Percentiles rank a stretch among this genome's conserved stretches.
phyloP scores from a whole-genome alignment of 306 rosid species.

The Senna siamea region DNA sequence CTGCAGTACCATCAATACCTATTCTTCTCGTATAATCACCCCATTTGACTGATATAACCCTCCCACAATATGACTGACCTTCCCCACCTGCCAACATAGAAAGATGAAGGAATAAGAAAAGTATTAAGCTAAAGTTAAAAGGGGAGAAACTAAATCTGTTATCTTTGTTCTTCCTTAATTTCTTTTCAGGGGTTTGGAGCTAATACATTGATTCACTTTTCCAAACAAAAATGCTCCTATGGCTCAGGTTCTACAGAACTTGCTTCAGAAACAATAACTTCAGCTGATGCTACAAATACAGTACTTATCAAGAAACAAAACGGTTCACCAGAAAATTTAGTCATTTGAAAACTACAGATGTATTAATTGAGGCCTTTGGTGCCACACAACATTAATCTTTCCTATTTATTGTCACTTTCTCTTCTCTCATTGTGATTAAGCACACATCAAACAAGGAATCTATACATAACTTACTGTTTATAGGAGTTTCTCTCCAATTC shows the following conservation, averaged over 20 bases:
- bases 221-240: neutral
- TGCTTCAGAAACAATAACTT: neutral
- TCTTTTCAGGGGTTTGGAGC: neutral
- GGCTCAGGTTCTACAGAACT: conserved; percentile 15
- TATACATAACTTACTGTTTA: conserved; percentile 60
- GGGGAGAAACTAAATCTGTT: neutral
- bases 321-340: neutral
- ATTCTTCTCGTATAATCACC: conserved; percentile 87
- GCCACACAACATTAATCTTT: neutral
- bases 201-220: neutral
- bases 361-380: conserved; percentile 1
- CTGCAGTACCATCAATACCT: conserved; percentile 86
- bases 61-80: conserved; percentile 78
- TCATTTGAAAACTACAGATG: neutral
- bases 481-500: conserved; percentile 96
- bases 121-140: conserved; percentile 12
- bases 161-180: neutral
- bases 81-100: conserved; percentile 67
- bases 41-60: conserved; percentile 93
- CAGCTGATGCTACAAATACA: neutral
- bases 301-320: conserved; percentile 12
- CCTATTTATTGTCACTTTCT: neutral
- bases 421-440: conserved; percentile 15
- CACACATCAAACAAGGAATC: conserved; percentile 28
- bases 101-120: conserved; percentile 21